Percentiles rank a stretch among this genome's conserved stretches.
Conservation (phyloP, 768 basidiomycete species). For the Kwoniella europaea region DNA sequence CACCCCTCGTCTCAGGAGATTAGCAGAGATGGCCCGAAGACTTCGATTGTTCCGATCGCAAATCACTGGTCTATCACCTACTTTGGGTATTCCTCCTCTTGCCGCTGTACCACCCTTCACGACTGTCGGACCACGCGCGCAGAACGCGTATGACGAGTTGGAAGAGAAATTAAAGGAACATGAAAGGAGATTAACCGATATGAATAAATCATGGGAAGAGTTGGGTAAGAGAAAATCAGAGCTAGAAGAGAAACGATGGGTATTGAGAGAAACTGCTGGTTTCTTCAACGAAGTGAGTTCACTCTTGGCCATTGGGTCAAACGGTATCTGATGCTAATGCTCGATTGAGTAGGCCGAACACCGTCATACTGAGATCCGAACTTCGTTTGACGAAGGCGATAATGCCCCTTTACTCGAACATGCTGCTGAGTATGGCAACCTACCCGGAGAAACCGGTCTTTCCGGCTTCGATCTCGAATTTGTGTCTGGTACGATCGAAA, state of each 20-base stretch:
- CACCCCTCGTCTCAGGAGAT: conserved; percentile 89
- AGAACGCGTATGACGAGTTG: conserved; percentile 91
- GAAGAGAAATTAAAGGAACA: conserved; percentile 85
- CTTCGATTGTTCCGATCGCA: conserved; percentile 86
- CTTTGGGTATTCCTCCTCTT: conserved; percentile 79
- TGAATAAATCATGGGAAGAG: conserved; percentile 92
- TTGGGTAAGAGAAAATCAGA: conserved; percentile 84
- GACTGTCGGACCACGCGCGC: conserved; percentile 87
- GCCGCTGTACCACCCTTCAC: conserved; percentile 84
- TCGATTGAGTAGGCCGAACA: conserved; percentile 68
- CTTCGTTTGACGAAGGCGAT: conserved; percentile 89
- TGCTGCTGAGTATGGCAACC: conserved; percentile 70
- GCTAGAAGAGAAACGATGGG: conserved; percentile 89
- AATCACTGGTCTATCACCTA: conserved; percentile 82
- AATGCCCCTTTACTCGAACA: conserved; percentile 74
- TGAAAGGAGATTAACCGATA: conserved; percentile 78
- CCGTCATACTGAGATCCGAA: conserved; percentile 77
- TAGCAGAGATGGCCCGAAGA: conserved; percentile 95
- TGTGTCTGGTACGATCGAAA: conserved; percentile 94
- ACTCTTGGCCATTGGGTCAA: not conserved
- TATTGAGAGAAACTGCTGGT: conserved; percentile 89
- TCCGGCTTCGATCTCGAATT: conserved; percentile 86
- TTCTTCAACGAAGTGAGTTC: conserved; percentile 85
- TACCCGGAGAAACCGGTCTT: conserved; percentile 54
- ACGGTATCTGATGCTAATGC: not conserved